phyloP scores from a whole-genome alignment of 2,329 filamentous ascomycete genomes.

The Colletotrichum sp. region DNA sequence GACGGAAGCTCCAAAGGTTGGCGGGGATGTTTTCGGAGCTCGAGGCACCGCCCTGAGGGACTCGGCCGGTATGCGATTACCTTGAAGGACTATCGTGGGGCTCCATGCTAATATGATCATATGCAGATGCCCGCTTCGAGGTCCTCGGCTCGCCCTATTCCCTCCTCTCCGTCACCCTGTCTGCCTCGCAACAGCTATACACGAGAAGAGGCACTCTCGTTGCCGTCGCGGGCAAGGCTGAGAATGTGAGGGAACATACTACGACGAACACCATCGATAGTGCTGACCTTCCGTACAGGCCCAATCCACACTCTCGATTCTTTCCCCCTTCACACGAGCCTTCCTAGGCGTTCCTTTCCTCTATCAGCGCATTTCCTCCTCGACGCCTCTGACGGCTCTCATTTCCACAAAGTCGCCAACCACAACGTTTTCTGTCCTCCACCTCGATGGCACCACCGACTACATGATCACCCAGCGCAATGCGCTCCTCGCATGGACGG shows the following conservation, averaged over 20 bases:
- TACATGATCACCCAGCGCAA: slow-evolving; percentile 92
- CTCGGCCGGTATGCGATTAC: slow-evolving; percentile 49
- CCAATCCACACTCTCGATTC: slow-evolving; percentile 85
- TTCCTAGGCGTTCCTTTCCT: slow-evolving; percentile 89
- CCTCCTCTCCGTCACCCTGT: slow-evolving; percentile 89
- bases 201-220: slow-evolving; percentile 91
- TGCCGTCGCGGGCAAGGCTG: slow-evolving; percentile 85
- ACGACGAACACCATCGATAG: neutral
- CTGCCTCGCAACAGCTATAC: slow-evolving; percentile 91
- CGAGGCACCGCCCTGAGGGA: slow-evolving; percentile 48
- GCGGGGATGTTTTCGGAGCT: slow-evolving; percentile 61
- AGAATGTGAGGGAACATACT: slow-evolving; percentile 68
- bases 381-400: slow-evolving; percentile 84
- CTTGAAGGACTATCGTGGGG: too few species aligned
- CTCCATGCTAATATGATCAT: neutral
- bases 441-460: slow-evolving; percentile 91
- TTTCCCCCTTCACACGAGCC: slow-evolving; percentile 83
- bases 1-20: slow-evolving; percentile 55
- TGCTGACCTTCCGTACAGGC: slow-evolving; percentile 55
- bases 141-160: slow-evolving; percentile 92
- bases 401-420: slow-evolving; percentile 87
- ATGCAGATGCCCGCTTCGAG: slow-evolving; percentile 88
- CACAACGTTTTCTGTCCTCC: slow-evolving; percentile 85
- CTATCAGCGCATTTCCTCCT: slow-evolving; percentile 89
- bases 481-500: slow-evolving; percentile 95